phyloP scores from a whole-genome alignment of 2,329 filamentous ascomycete species.

The Diaporthe sp. region DNA sequence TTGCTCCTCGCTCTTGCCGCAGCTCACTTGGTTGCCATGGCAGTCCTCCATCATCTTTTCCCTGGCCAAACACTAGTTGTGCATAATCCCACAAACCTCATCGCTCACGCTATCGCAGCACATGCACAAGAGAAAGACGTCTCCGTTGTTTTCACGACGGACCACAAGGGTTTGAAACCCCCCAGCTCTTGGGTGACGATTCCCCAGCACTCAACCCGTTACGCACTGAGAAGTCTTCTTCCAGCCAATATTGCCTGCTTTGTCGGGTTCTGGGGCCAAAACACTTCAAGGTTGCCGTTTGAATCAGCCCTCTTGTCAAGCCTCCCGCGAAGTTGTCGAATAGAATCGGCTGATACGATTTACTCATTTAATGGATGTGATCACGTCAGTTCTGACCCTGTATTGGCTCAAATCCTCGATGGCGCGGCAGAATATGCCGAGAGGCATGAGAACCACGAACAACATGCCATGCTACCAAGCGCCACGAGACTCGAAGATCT shows the following conservation, averaged over 20 bases:
- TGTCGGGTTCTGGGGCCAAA: not conserved
- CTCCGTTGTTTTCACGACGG: not conserved
- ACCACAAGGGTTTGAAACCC: not conserved
- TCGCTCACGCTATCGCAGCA: not conserved
- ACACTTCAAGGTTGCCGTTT: too few relatives aligned
- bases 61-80: not conserved
- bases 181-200: not conserved
- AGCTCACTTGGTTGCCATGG: not conserved
- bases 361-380: not conserved
- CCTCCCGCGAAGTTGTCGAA: not conserved
- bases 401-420: not conserved
- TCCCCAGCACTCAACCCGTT: not conserved
- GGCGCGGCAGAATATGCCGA: not conserved
- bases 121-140: not conserved
- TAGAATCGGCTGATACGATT: not conserved
- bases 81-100: not conserved
- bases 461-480: not conserved
- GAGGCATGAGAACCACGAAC: not conserved
- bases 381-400: not conserved
- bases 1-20: not conserved
- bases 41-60: not conserved
- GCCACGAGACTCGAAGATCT: not conserved
- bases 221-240: not conserved
- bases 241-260: not conserved
- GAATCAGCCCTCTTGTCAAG: not conserved